Conservation (phyloP, 2,329 filamentous ascomycete species). For the Westerdykella aurantiaca region DNA sequence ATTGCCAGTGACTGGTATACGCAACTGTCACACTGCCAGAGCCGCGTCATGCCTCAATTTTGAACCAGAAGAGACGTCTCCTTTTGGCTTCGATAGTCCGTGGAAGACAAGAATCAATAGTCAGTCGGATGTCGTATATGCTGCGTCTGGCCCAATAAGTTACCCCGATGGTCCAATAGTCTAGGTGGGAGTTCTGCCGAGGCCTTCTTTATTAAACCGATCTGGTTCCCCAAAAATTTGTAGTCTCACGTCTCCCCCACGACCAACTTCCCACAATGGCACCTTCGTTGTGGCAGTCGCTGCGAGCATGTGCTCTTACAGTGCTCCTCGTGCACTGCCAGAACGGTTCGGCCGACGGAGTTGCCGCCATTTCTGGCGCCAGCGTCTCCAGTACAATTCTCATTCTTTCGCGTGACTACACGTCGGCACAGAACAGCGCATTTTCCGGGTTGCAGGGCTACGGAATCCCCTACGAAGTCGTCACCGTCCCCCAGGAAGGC, state of each 20-base stretch:
- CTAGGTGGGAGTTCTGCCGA: conserved; percentile 24
- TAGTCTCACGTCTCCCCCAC: conserved; percentile 14
- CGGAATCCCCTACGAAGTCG: conserved; percentile 53
- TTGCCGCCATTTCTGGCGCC: conserved; percentile 14
- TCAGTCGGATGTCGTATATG: conserved; percentile 18
- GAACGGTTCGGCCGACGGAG: conserved; percentile 12
- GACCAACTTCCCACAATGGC: conserved; percentile 18
- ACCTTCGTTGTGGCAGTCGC: conserved; percentile 16
- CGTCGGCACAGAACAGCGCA: conserved; percentile 46
- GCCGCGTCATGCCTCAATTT: conserved; percentile 17
- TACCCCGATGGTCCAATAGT: conserved; percentile 17
- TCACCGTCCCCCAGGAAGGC: conserved; percentile 52
- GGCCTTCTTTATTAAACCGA: conserved; percentile 27
- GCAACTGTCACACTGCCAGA: conserved; percentile 1
- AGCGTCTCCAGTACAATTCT: conserved; percentile 46
- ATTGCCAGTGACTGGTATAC: conserved; percentile 7
- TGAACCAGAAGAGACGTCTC: neutral
- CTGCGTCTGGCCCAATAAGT: conserved; percentile 21
- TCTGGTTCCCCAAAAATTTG: conserved; percentile 17
- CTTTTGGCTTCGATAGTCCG: neutral
- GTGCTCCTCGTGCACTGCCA: conserved; percentile 17
- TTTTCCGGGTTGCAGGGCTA: conserved; percentile 55
- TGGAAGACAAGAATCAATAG: conserved; percentile 28
- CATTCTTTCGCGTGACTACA: conserved; percentile 50
- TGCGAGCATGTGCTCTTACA: conserved; percentile 21